These are phyloP conservation scores for Amauroascus verrucosus DNA, from an alignment of 2,329 filamentous ascomycete species.

Conservation along the genomic window DNA sequence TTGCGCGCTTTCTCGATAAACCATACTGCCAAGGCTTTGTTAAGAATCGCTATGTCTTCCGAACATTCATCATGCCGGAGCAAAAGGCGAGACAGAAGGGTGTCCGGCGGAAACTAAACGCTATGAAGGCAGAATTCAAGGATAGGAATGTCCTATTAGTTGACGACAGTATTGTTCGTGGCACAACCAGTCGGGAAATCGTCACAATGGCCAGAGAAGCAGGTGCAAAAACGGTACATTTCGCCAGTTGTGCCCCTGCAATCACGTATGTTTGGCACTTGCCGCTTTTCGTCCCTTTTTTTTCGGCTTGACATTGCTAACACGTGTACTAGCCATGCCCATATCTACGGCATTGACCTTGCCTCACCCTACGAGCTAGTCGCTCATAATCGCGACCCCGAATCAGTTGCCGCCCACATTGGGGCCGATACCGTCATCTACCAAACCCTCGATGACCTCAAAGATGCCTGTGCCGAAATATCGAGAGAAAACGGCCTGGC, in stretches of 20 bases:
- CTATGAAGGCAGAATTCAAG: conserved; percentile 75
- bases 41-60: conserved; percentile 81
- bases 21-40: conserved; percentile 74
- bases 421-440: conserved; percentile 68
- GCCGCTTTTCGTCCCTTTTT: neutral
- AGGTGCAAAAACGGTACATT: conserved; percentile 70
- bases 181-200: conserved; percentile 70
- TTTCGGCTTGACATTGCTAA: neutral
- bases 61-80: conserved; percentile 78
- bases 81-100: conserved; percentile 73
- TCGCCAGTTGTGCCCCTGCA: conserved; percentile 70
- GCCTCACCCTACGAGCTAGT: conserved; percentile 62
- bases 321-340: conserved; percentile 49
- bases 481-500: conserved; percentile 45
- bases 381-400: conserved; percentile 54
- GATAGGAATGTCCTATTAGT: conserved; percentile 72
- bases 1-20: conserved; percentile 65
- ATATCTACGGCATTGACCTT: conserved; percentile 75
- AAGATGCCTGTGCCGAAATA: conserved; percentile 64
- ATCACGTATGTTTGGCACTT: conserved; percentile 48
- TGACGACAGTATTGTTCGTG: conserved; percentile 82
- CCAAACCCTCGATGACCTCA: conserved; percentile 68
- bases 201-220: conserved; percentile 76
- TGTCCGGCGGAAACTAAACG: conserved; percentile 78
- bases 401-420: conserved; percentile 56